Evolutionary conservation across 352 stramenopile species (phyloP), one percentile per base, ranked within the genome.

Genomic region (Aphanomyces astaci): DNA sequence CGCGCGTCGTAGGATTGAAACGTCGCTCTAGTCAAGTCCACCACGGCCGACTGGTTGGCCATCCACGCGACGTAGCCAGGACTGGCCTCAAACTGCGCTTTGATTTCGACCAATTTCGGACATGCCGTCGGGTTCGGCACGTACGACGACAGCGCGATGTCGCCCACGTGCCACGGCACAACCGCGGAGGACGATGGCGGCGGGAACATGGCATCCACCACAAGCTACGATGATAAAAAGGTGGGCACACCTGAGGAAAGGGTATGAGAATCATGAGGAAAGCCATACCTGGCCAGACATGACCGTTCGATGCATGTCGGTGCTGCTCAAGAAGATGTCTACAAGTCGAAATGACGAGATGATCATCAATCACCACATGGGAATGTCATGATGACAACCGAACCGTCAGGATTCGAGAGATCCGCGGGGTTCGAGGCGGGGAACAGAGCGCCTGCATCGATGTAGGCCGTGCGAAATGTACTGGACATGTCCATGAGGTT

Each of bases 241-340:
- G 40, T n/a, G 15, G 22, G 17, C 9, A 17, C 9, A 17, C 39
- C 9, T 17, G 9, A 9, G 17, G 17, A 46, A 17, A 17, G 39
- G 17, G 39, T 9, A 9, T 17, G 39, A 55, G 25, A 28, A 7
- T 28, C 17, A 28, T 22, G 48, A 55, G 25, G 40, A 15, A 49
- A 1, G 40, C 17, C 25, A 2, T 55, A 55, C 48, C 19, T 65
- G 57, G 9, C 57, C 57, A 5, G 57, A 65, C 57, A 65, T 65
- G 39, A 65, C 57, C 17, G 57, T 65, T 3, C 57, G 57, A 7
- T 65, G 57, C 57, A 65, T 65, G 1, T 65, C 57, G 0, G 57
- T 65, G 25, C 57, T 65, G 31, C 57, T 65, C 39, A 65, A 40
- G 45, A 55, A 65, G 45, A 65, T n/a, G 25, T 56, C 57, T 65